Evolutionary conservation across 1,284 basidiomycete genomes (phyloP), one percentile per base, ranked within the genome.

Genomic region (Schizophyllum amplum): DNA sequence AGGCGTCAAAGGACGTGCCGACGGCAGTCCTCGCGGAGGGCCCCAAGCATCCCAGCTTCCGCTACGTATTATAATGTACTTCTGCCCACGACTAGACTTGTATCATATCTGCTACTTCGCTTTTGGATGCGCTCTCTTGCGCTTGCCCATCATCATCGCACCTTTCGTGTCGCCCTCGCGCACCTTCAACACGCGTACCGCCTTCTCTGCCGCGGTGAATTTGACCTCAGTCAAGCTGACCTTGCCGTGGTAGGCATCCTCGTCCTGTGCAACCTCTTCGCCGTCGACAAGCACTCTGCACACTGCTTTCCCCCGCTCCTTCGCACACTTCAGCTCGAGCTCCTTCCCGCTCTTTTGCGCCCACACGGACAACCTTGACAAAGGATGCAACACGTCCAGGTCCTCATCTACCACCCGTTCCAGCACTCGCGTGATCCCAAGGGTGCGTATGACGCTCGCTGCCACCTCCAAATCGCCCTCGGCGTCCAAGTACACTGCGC

Each of bases 401-500:
- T 84, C 76, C 48, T 80, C 76, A 5, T 66, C 60, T 15, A 87
- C 76, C 61, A 89, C 79, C n/a, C 80, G 80, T 61, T 86, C 81
- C 58, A 90, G 69, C 47, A 84, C 70, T 1, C 69, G 72, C 61
- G 83, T 63, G 20, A 86, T 72, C 1, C 86, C 86, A 27, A 89
- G 66, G n/a, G 59, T 72, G 23, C 68, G 61, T 50, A 92, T 75
- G 0, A 92, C 75, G 0, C 61, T 61, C 17, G 75, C 77, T 25
- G 83, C 79, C 9, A 72, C 72, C 17, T 78, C 75, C 42, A 94
- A 71, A 58, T 83, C 68, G 20, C 88, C 90, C 1, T 66, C 67
- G 1, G 82, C 81, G 68, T 96, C 93, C 33, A 93, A 76, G 62
- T 86, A 90, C 11, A 92, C 83, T 0, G 90, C 91, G 4, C 92